phyloP scores from a whole-genome alignment of 2,329 filamentous ascomycete species.

The Alternaria sp. region DNA sequence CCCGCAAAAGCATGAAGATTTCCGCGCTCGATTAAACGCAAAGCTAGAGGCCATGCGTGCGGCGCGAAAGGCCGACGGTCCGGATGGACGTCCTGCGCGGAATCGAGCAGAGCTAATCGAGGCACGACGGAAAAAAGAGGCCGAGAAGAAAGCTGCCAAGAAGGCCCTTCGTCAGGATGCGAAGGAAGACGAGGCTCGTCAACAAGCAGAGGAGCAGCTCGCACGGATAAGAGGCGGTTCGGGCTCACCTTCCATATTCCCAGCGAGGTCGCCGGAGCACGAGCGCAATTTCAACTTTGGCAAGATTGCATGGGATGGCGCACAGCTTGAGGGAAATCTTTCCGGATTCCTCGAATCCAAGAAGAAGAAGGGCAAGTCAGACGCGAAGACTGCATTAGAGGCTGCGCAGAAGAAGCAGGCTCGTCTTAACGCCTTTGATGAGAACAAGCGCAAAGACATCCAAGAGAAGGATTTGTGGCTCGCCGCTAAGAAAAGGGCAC shows the following conservation, averaged over 20 bases:
- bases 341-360: constrained; percentile 68
- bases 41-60: constrained; percentile 86
- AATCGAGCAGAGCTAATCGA: constrained; percentile 94
- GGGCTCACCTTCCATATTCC: constrained; percentile 62
- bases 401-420: constrained; percentile 87
- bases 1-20: constrained; percentile 70
- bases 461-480: constrained; percentile 95
- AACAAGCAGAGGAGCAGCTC: constrained; percentile 64
- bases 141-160: constrained; percentile 85
- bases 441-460: constrained; percentile 82
- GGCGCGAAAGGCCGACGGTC: constrained; percentile 84
- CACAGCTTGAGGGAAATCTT: constrained; percentile 76
- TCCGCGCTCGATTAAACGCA: constrained; percentile 80
- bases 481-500: constrained; percentile 84
- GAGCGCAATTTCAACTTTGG: constrained; percentile 85
- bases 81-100: constrained; percentile 80
- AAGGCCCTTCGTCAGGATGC: constrained; percentile 81
- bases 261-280: constrained; percentile 56
- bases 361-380: constrained; percentile 83
- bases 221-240: constrained; percentile 66
- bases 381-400: constrained; percentile 84
- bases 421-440: constrained; percentile 76
- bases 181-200: constrained; percentile 78
- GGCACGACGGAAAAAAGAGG: constrained; percentile 84
- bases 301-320: constrained; percentile 90